Percentiles rank a stretch among this genome's conserved stretches.
Conservation (phyloP, 352 stramenopile genomes). For the Globisporangium viniferum region DNA sequence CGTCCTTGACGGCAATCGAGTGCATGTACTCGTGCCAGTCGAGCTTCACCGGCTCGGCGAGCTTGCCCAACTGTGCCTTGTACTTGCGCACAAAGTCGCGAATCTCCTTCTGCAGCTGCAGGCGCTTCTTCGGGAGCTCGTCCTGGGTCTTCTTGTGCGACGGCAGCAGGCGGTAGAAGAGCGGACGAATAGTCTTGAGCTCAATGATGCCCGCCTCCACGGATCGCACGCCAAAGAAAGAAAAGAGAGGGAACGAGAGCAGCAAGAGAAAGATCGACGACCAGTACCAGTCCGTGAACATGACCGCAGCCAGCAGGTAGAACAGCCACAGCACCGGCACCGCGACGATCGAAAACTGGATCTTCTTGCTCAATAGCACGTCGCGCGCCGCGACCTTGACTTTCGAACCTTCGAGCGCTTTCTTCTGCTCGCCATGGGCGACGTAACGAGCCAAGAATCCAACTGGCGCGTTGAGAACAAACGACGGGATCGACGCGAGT, state of each 20-base stretch:
- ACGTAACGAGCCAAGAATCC: slow-evolving; percentile 83
- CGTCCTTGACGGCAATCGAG: slow-evolving; percentile 39
- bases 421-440: slow-evolving; percentile 72
- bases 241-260: slow-evolving; percentile 84
- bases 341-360: slow-evolving; percentile 90
- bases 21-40: slow-evolving; percentile 88
- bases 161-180: slow-evolving; percentile 79
- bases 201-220: slow-evolving; percentile 87
- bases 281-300: slow-evolving; percentile 86
- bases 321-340: slow-evolving; percentile 86
- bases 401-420: slow-evolving; percentile 81
- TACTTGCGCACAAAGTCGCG: slow-evolving; percentile 81
- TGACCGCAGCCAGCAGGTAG: slow-evolving; percentile 80
- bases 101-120: slow-evolving; percentile 70
- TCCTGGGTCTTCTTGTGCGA: slow-evolving; percentile 81
- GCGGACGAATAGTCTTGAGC: slow-evolving; percentile 77
- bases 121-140: slow-evolving; percentile 61
- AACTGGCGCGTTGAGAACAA: slow-evolving; percentile 90
- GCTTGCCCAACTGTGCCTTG: slow-evolving; percentile 46
- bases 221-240: slow-evolving; percentile 84
- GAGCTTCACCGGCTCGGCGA: slow-evolving; percentile 67
- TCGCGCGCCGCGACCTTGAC: slow-evolving; percentile 91
- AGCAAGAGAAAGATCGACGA: slow-evolving; percentile 77
- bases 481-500: slow-evolving; percentile 89
- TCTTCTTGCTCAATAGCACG: slow-evolving; percentile 92